Conservation (phyloP, 441 rosid genomes). For the Cnidoscolus chayamansa region DNA sequence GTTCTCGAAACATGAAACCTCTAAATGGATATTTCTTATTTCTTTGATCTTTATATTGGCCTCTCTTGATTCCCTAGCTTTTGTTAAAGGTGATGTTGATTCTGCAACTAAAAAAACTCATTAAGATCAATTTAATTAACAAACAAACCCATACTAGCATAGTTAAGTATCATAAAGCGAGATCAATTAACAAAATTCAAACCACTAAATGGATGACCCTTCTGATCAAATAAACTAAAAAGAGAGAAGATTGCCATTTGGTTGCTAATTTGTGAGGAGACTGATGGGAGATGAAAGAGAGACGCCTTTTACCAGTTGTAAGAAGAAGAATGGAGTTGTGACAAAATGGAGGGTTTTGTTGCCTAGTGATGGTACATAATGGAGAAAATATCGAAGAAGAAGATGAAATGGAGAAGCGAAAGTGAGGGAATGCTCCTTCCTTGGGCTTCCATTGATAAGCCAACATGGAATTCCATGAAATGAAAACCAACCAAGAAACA, state of each 20-base stretch:
- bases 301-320: conserved; percentile 29
- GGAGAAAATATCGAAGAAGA: not conserved
- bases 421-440: conserved; percentile 27
- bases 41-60: too few relatives aligned
- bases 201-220: too few relatives aligned
- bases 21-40: not conserved
- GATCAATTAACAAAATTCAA: too few relatives aligned
- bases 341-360: conserved; percentile 10
- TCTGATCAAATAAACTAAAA: not conserved
- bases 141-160: too few relatives aligned
- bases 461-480: conserved; percentile 35
- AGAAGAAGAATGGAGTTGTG: conserved; percentile 13
- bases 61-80: not conserved
- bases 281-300: conserved; percentile 13
- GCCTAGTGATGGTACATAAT: conserved; percentile 8
- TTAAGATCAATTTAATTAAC: conserved; percentile 26
- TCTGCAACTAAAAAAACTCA: conserved; percentile 33
- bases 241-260: conserved; percentile 10
- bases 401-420: conserved; percentile 22
- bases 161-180: too few relatives aligned
- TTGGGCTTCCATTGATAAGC: conserved; percentile 28
- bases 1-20: conserved; percentile 39
- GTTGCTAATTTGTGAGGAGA: conserved; percentile 12
- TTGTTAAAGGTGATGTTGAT: conserved; percentile 25
- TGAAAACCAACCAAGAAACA: conserved; percentile 32